Base-by-base conservation (phyloP, 306 rosid species). In the Dryas drummondii region DNA sequence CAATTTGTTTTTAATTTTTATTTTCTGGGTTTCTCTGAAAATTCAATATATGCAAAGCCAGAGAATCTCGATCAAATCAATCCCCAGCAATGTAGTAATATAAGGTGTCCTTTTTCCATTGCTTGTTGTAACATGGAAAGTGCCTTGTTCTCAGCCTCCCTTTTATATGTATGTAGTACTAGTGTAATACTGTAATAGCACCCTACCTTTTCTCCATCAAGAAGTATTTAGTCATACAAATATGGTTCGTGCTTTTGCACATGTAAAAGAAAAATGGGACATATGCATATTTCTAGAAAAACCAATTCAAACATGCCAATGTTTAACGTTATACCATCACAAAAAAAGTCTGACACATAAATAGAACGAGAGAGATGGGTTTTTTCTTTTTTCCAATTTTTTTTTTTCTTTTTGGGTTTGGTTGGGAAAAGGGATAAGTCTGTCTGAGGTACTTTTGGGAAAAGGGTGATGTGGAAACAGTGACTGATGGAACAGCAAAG, bases 61-160 rank as follows among this genome's bases (percentile, higher is more conserved):
- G 84, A 47, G 59, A 45, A 84, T 83, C 84, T 71, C 78, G 12
- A 84, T 83, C 89, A 89, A 77, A 70, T 71, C 72, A 71, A 62
- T 37, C 77, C 48, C 16, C 45, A 49, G 26, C 15, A 26, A 42
- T 32, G 62, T 22, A 45, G 48, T 37, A 54, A 44, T 40, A 16
- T 41, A 63, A 32, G 45, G 27, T 69, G 50, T 47, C 42, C 72
- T 58, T 63, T 37, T 41, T 6, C 52, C 52, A 9, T 64, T 44
- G 32, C 32, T 44, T 12, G 1, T 2, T 15, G 48, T 0, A 32
- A 32, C 37, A 32, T 32, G 37, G 37, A 32, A 32, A 32, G 37
- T 32, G 37, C 37, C 37, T 32, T 32, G 37, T 32, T 32, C 37
- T 32, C 3, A 32, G 37, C 37, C 37, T 32, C 37, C 37, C 37